Base-by-base conservation (phyloP, 2,329 filamentous ascomycete genomes). In the Rhynchosporium secalis region DNA sequence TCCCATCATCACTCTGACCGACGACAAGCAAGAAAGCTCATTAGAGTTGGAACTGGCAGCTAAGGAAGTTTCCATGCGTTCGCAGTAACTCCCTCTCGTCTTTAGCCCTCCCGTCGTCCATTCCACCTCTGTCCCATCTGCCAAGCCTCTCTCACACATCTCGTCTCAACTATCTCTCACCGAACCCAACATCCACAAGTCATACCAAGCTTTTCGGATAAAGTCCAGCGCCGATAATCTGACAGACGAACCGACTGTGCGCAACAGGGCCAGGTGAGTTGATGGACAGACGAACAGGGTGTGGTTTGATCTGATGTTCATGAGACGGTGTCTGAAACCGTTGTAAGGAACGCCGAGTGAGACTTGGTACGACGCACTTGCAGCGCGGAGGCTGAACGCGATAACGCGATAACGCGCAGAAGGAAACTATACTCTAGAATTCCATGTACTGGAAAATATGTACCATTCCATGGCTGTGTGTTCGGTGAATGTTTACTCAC, bases 301-400 rank as follows among this genome's bases (percentile, higher is more conserved):
- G 40, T 4, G 43, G 54, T 56, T 56, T 56, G 54, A 56, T 56
- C 54, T 38, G 41, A 45, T 56, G 28, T 46, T 28, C 38, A 20
- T 56, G 54, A 56, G 54, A 56, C 54, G 41, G 12, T 1, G 13
- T 12, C 54, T 56, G 54, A 45, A 56, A 56, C 41, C 54, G 28
- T 7, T 5, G 36, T 7, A 36, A 6, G 20, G 33, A 54, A 54
- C 51, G 51, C 51, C 51, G 51, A 54, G 51, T 41, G 13, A 20
- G 36, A 36, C 10, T 45, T 7, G 13, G n/a, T 26, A n/a, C 41
- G 10, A 46, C 20, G 5, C 9, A n/a, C n/a, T 8, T n/a, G n/a
- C n/a, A 46, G 40, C 10, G 40, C 10, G 4, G 10, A 43, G 40
- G 20, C 4, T 8, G 43, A 46, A 46, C 43, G n/a, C 20, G 43